phyloP scores from a whole-genome alignment of 2,329 filamentous ascomycete genomes.

The Didymella segeticola region DNA sequence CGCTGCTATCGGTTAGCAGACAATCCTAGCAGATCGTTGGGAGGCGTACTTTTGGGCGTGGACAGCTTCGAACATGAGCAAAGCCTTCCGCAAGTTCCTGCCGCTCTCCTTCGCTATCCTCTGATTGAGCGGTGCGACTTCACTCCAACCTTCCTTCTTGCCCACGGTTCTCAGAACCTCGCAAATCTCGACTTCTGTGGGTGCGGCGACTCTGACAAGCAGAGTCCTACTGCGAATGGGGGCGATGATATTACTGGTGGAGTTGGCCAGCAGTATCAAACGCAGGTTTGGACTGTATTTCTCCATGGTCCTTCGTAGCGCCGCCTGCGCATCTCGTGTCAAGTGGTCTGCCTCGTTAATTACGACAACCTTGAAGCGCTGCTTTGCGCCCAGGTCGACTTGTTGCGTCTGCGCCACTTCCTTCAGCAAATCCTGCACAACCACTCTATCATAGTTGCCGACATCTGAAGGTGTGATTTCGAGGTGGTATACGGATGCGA shows the following conservation, averaged over 20 bases:
- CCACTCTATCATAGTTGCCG: conserved; percentile 93
- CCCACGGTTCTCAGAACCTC: conserved; percentile 72
- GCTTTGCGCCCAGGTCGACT: conserved; percentile 89
- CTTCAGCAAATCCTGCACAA: conserved; percentile 93
- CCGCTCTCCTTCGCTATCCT: conserved; percentile 91
- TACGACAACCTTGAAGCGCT: conserved; percentile 97
- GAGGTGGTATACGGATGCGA: conserved; percentile 94
- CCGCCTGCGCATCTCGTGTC: conserved; percentile 92
- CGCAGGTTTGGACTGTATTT: conserved; percentile 97
- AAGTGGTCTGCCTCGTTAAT: conserved; percentile 99
- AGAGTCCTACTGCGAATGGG: conserved; percentile 92
- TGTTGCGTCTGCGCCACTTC: conserved; percentile 99
- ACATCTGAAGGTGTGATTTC: conserved; percentile 98
- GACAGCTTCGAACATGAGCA: conserved; percentile 97
- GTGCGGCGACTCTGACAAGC: conserved; percentile 89
- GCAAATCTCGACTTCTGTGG: conserved; percentile 84
- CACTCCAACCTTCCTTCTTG: conserved; percentile 83
- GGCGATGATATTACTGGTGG: conserved; percentile 98
- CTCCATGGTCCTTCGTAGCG: conserved; percentile 95
- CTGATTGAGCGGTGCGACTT: conserved; percentile 75
- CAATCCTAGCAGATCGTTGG: not conserved
- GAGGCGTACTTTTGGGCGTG: conserved; percentile 88
- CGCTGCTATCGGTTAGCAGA: conserved; percentile 61
- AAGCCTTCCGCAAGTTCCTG: conserved; percentile 84
- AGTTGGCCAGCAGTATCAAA: conserved; percentile 91